Evolutionary conservation across 116 monocot species (phyloP).

Genomic region (Posidonia oceanica): DNA sequence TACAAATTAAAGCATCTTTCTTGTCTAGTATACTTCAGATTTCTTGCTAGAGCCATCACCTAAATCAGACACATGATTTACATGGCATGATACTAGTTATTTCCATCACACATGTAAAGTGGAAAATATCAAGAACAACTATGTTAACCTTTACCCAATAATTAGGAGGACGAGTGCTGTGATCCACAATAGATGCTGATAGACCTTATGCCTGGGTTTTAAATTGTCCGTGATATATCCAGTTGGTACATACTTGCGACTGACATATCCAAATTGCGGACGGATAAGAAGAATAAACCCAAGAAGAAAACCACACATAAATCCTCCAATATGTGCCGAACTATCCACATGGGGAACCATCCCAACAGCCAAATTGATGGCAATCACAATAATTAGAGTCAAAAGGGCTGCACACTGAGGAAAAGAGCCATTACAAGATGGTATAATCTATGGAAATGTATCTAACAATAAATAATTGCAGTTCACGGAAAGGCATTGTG

Average conservation of each 20-base stretch:
- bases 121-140: not conserved
- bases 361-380: conserved; percentile 54
- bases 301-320: conserved; percentile 56
- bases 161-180: conserved; percentile 31
- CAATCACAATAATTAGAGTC: conserved; percentile 40
- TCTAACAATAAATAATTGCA: not conserved
- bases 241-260: conserved; percentile 31
- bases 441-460: not conserved
- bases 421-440: not conserved
- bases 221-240: conserved; percentile 18
- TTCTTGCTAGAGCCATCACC: too few species aligned
- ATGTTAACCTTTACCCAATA: conserved; percentile 26
- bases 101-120: not conserved
- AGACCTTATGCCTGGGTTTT: conserved; percentile 42
- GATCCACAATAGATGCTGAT: conserved; percentile 49
- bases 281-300: conserved; percentile 63
- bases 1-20: too few species aligned
- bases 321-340: conserved; percentile 64
- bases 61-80: too few species aligned
- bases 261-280: conserved; percentile 62
- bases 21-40: too few species aligned
- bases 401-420: conserved; percentile 53
- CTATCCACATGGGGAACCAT: conserved; percentile 51
- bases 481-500: too few species aligned
- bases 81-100: not conserved